These are phyloP conservation scores for Penicillium nucicola DNA, from an alignment of 495 filamentous ascomycete genomes.

Conservation along the genomic window DNA sequence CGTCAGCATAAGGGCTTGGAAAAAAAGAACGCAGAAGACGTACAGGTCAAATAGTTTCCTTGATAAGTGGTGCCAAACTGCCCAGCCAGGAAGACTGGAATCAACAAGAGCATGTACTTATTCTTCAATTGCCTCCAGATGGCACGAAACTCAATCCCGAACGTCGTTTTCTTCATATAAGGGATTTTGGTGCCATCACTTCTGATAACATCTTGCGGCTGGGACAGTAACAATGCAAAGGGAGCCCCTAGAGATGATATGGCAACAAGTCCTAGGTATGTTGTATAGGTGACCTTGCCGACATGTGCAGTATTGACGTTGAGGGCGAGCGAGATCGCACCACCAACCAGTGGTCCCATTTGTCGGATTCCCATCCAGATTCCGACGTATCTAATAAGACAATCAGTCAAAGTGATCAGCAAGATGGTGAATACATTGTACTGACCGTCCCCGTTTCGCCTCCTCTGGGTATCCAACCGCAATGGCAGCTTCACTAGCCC, in stretches of 20 bases:
- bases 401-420: no score
- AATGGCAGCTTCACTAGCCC: constrained; percentile 57
- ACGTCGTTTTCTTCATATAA: constrained; percentile 38
- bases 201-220: constrained; percentile 53
- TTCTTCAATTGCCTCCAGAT: constrained; percentile 44
- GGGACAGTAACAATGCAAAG: constrained; percentile 48
- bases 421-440: no score
- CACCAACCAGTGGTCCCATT: constrained; percentile 53
- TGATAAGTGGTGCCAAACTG: constrained; percentile 55
- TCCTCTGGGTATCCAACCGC: constrained; percentile 55
- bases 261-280: constrained; percentile 53
- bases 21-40: neutral
- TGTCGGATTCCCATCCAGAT: constrained; percentile 59
- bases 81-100: constrained; percentile 53
- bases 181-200: constrained; percentile 42
- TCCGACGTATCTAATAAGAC: constrained; percentile 37
- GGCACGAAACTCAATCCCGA: constrained; percentile 42
- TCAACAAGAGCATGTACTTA: constrained; percentile 48
- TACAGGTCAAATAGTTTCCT: constrained; percentile 53
- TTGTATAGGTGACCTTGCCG: constrained; percentile 53
- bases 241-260: constrained; percentile 52
- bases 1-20: neutral
- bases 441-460: constrained; percentile 48
- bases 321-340: constrained; percentile 53
- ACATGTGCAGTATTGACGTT: constrained; percentile 43